These are phyloP conservation scores for Syzygium malaccense DNA, from an alignment of 441 rosid genomes.

Conservation along the genomic window DNA sequence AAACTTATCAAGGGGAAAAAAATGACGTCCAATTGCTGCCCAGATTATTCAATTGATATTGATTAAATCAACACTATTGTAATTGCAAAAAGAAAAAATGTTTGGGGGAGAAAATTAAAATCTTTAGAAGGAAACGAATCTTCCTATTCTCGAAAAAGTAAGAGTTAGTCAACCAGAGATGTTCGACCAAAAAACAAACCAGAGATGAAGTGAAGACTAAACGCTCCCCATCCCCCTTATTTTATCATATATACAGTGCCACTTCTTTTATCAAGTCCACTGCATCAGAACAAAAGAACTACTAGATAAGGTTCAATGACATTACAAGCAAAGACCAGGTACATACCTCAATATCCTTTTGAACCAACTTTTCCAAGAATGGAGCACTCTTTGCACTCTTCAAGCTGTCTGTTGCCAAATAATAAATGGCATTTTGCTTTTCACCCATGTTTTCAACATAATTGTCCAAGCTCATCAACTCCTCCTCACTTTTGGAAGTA, in stretches of 20 bases:
- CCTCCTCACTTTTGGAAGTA: slow-evolving; percentile 88
- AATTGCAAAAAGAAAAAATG: not conserved
- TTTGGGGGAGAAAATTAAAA: not conserved
- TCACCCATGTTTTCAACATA: slow-evolving; percentile 93
- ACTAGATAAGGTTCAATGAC: not conserved
- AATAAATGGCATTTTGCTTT: slow-evolving; percentile 88
- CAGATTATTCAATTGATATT: not conserved
- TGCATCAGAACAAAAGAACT: not conserved
- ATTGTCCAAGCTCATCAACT: slow-evolving; percentile 72
- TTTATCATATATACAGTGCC: not conserved
- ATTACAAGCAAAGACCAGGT: not conserved
- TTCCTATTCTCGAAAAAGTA: not conserved
- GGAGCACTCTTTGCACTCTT: slow-evolving; percentile 94
- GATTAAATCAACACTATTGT: not conserved
- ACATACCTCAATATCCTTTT: slow-evolving; percentile 73
- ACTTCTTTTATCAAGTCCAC: not conserved
- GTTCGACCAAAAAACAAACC: not conserved
- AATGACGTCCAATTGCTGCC: not conserved
- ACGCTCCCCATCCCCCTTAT: not conserved
- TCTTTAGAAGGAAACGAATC: not conserved
- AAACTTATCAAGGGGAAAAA: not conserved
- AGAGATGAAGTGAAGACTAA: not conserved
- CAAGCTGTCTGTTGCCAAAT: slow-evolving; percentile 83
- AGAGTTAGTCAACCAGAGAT: not conserved
- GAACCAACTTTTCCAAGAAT: slow-evolving; percentile 84